Evolutionary conservation across 192 early-diverging fungal species (phyloP).

Genomic region (Spizellomyces sp.): DNA sequence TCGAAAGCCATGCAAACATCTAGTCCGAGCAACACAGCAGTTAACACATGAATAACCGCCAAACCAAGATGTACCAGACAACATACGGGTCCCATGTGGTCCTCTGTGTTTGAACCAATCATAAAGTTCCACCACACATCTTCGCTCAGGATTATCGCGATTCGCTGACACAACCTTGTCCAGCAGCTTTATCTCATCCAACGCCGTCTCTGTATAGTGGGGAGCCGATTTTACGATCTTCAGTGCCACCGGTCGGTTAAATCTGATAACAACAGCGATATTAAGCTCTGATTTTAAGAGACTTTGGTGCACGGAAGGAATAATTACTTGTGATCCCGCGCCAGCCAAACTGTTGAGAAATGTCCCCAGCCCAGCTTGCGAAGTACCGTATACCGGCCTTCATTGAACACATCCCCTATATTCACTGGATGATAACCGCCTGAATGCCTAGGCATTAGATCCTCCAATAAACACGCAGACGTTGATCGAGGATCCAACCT

Average conservation of each 20-base stretch:
- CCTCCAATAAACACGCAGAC: background rate
- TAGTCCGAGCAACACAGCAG: conserved; percentile 6
- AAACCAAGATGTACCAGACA: no score
- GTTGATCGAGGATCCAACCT: conserved; percentile 41
- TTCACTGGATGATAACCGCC: conserved; percentile 92
- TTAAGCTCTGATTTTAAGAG: background rate
- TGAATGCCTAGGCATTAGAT: conserved; percentile 8
- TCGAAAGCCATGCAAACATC: conserved; percentile 98
- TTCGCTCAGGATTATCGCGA: conserved; percentile 54
- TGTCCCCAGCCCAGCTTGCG: conserved; percentile 99
- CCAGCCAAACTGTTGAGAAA: conserved; percentile 98
- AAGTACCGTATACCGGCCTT: conserved; percentile 79
- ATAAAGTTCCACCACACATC: conserved; percentile 82
- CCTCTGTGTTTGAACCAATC: conserved; percentile 91
- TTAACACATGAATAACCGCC: no score
- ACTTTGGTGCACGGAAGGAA: no score
- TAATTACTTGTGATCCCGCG: conserved; percentile 66
- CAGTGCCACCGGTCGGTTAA: conserved; percentile 83
- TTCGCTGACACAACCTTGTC: conserved; percentile 75
- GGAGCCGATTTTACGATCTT: conserved; percentile 96
- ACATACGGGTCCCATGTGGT: conserved; percentile 76
- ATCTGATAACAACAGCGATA: conserved; percentile 34
- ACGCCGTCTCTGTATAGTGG: conserved; percentile 93
- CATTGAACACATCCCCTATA: conserved; percentile 79
- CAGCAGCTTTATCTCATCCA: conserved; percentile 95